Evolutionary conservation across 1,284 basidiomycete genomes (phyloP), one percentile per base, ranked within the genome.

Genomic region (Trichosporon sp.): DNA sequence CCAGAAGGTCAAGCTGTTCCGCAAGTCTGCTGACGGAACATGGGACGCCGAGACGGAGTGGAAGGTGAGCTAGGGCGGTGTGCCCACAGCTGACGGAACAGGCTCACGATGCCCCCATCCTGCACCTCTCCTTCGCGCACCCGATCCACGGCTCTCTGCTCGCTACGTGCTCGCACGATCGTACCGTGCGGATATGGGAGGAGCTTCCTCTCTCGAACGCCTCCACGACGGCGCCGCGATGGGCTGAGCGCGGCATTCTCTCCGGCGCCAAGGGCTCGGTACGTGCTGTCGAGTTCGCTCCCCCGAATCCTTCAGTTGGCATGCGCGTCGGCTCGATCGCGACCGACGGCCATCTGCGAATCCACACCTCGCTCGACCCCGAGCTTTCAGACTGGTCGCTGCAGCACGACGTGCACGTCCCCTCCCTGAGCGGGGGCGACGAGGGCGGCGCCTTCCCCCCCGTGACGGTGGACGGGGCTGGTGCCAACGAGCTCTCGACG

Each of bases 341-440:
- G 0, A 90, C 92, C 0, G 95, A 98, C 84, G 92, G 91, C 74
- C 87, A 90, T 74, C 86, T 98, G 14, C 89, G 95, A 21, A 87
- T 96, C 67, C 96, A 97, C 83, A 93, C 96, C 78, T 96, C 93
- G 78, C 86, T 95, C 11, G 93, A 96, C 75, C 91, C 92, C 0
- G 89, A 90, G 12, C 86, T 93, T 70, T 86, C 89, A 21, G 89
- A 90, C 35, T 97, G 94, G 93, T 89, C 90, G 65, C 86, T 94
- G 4, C 85, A 87, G 0, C 90, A 94, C 77, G 91, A 94, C 80
- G 86, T 94, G 14, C 92, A 96, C 80, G 86, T 96, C 10, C 88
- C 88, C 2, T 83, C 86, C 0, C 79, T 87, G 6, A 76, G 75
- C 31, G 78, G 79, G 26, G 67, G 72, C 12, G 78, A 78, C 68